Base-by-base conservation (phyloP, 139 green algal genomes). In the Volvox reticuliferus region DNA sequence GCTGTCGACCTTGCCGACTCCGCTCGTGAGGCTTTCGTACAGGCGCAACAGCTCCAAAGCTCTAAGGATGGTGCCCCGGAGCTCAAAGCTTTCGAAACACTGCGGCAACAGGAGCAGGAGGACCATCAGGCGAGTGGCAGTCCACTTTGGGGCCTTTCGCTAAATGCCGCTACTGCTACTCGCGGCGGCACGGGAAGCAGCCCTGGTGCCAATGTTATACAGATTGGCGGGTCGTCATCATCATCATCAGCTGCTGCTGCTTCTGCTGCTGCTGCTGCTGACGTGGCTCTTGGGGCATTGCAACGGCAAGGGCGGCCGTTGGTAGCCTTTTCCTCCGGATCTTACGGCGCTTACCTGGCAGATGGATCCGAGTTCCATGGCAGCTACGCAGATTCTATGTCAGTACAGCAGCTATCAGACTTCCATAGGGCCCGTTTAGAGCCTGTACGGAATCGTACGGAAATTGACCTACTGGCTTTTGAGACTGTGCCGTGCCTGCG, bases 341-440 rank as follows among this genome's bases (percentile, higher is more conserved):
- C 83, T 32, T 95, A 93, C 35, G 93, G 93, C 16, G 93, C 84
- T 14, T 89, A 69, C 32, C n/a, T 93, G 63, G 71, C 76, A 6
- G 90, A 93, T 77, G 93, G 93, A 30, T 92, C 88, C 13, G 93
- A 95, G 65, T 95, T 92, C 84, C 85, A 73, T 1, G 93, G 93
- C 65, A 68, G 36, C 24, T 95, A 91, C 79, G 91, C 68, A 1
- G 77, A 89, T 13, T 37, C 32, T 1, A 84, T 92, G 71, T 87
- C 33, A 0, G 22, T 62, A 2, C 87, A 93, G 44, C 76, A 93
- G 68, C 86, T 94, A 5, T 79, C 82, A 24, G 87, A 83, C 32
- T 93, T 91, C 77, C 92, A 94, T 68, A 21, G 32, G 19, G 9
- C 50, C n/a, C 87, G 92, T 3, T 12, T 94, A 5, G 73, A 92